Evolutionary conservation across 306 rosid species (phyloP).

Genomic region (Hippophae gyantsensis): DNA sequence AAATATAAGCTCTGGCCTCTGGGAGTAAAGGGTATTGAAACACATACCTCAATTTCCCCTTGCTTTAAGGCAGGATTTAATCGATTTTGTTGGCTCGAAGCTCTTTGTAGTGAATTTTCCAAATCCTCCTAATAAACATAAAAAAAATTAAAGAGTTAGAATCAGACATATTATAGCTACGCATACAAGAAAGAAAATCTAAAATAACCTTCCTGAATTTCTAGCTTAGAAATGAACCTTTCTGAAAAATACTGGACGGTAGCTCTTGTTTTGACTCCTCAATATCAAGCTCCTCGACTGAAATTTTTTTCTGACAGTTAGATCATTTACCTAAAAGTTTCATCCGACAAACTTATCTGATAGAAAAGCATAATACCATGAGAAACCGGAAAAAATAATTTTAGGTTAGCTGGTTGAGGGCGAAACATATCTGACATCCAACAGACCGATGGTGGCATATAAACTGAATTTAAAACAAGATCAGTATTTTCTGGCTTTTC

Average conservation of each 20-base stretch:
- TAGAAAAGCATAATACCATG: too few species aligned
- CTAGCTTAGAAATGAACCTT: conserved; percentile 42
- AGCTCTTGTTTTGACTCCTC: conserved; percentile 67
- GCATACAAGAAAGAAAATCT: too few species aligned
- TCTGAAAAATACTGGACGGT: conserved; percentile 87
- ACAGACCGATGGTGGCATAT: not conserved
- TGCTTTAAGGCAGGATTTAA: conserved; percentile 48
- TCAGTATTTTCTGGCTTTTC: not conserved
- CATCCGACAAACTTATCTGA: too few species aligned
- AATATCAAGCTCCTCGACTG: conserved; percentile 79
- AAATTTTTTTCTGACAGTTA: conserved; percentile 19
- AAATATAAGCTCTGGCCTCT: conserved; percentile 2
- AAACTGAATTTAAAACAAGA: not conserved
- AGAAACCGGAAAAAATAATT: not conserved
- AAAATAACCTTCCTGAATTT: conserved; percentile 1
- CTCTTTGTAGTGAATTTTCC: conserved; percentile 54
- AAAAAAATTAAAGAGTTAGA: conserved; percentile 1
- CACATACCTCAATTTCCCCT: conserved; percentile 74
- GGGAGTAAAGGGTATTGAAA: conserved; percentile 7
- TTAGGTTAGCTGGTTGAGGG: not conserved
- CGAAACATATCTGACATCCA: not conserved
- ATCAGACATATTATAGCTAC: too few species aligned
- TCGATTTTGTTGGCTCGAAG: conserved; percentile 57
- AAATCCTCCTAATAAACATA: conserved; percentile 67
- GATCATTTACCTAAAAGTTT: conserved; percentile 11